Evolutionary conservation across 805 yeast genomes (phyloP).

Genomic region (Candida suzukii): DNA sequence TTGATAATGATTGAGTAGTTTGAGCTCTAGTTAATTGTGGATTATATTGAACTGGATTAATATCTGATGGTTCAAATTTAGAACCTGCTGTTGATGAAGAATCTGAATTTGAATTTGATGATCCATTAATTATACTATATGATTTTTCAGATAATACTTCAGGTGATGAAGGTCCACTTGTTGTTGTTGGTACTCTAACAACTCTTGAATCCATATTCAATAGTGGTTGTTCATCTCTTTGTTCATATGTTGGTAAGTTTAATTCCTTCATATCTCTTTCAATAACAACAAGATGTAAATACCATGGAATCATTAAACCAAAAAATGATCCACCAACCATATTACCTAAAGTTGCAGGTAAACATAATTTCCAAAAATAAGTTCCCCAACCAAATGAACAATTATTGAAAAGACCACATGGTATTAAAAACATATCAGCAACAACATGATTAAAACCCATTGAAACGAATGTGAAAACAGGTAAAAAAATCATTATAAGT

Average conservation of each 20-base stretch:
- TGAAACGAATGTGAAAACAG: conserved; percentile 71
- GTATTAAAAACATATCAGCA: conserved; percentile 71
- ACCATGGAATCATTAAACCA: conserved; percentile 61
- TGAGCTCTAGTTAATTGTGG: neutral
- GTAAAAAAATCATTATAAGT: conserved; percentile 52
- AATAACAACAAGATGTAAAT: conserved; percentile 63
- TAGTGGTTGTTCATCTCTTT: conserved; percentile 77
- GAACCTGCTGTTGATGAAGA: neutral
- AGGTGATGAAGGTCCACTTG: too few relatives aligned
- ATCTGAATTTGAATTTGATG: neutral
- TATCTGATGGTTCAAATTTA: neutral
- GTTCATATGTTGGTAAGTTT: conserved; percentile 61
- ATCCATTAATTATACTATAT: neutral
- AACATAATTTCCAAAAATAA: conserved; percentile 64
- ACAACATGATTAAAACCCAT: conserved; percentile 76
- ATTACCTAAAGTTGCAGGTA: conserved; percentile 72
- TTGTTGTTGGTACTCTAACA: conserved; percentile 34
- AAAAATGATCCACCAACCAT: conserved; percentile 72
- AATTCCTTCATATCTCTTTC: conserved; percentile 59
- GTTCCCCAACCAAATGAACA: conserved; percentile 56
- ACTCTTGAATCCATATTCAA: conserved; percentile 73
- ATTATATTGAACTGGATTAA: neutral
- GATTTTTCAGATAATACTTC: neutral
- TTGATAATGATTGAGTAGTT: neutral
- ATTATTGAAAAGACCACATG: conserved; percentile 61